Evolutionary conservation across 2,329 filamentous ascomycete species (phyloP).

Genomic region (Aspergillus viridinutans): DNA sequence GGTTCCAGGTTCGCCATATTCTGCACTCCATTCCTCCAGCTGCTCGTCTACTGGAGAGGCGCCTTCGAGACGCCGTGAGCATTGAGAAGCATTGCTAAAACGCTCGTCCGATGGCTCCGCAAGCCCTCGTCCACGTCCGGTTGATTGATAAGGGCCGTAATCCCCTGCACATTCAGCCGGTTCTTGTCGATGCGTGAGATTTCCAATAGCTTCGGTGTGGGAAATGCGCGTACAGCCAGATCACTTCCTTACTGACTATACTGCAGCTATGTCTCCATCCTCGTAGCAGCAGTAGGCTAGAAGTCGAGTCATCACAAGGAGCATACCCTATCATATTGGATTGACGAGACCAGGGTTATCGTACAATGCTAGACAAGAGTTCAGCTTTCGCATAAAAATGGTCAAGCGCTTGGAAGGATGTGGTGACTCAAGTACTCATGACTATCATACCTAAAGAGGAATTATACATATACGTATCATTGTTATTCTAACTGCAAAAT

Average conservation of each 20-base stretch:
- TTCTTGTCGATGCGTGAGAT: conserved; percentile 42
- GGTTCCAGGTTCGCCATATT: neutral
- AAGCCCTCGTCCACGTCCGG: conserved; percentile 45
- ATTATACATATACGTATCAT: neutral
- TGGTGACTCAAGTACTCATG: no score
- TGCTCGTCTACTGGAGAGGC: neutral
- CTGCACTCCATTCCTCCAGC: neutral
- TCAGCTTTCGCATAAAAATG: no score
- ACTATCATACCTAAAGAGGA: neutral
- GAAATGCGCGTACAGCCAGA: conserved; percentile 40
- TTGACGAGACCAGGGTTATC: no score
- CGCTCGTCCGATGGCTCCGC: conserved; percentile 19
- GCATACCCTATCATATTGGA: no score
- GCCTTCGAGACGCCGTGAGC: neutral
- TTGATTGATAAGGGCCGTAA: conserved; percentile 41
- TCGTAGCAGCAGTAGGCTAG: neutral
- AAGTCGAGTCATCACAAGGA: neutral
- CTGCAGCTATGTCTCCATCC: neutral
- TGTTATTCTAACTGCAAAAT: neutral
- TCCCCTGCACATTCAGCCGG: conserved; percentile 35
- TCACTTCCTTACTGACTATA: conserved; percentile 33
- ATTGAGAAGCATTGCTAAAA: neutral
- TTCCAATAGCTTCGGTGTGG: conserved; percentile 45
- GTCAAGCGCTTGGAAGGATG: no score
- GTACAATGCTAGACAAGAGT: no score